A percentile compares a stretch with the other conserved stretches of the same genome.
Evolutionary conservation across 176 grass and related monocot genomes (phyloP).

Genomic region (Urochloa ruziziensis): DNA sequence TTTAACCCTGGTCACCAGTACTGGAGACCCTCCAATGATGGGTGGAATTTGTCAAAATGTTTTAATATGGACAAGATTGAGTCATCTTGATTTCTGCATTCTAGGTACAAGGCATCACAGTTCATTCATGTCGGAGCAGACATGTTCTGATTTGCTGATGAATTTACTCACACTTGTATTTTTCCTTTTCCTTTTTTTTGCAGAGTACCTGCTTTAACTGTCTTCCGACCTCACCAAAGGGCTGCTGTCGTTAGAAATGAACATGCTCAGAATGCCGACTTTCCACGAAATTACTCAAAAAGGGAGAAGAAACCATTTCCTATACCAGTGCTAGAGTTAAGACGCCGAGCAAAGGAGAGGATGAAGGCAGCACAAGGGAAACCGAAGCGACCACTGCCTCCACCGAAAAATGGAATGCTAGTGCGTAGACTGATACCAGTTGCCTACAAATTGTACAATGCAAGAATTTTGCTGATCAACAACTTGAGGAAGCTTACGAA

Average conservation of each 20-base stretch:
- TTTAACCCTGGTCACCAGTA: no score
- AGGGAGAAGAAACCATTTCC: constrained; percentile 98
- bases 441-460: constrained; percentile 84
- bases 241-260: constrained; percentile 42
- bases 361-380: constrained; percentile 68
- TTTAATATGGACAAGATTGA: no score
- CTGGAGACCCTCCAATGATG: neutral
- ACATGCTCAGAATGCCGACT: constrained; percentile 81
- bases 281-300: constrained; percentile 72
- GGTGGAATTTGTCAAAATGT: neutral
- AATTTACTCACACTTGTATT: neutral
- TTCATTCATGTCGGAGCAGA: neutral
- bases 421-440: constrained; percentile 81
- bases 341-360: constrained; percentile 76
- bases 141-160: neutral
- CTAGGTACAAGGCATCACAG: neutral
- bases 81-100: neutral
- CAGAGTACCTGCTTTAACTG: constrained; percentile 43
- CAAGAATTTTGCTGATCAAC: constrained; percentile 85
- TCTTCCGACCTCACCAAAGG: constrained; percentile 9
- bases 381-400: constrained; percentile 50
- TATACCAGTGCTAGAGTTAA: constrained; percentile 78
- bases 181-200: no score
- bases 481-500: constrained; percentile 94
- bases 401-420: constrained; percentile 90